These are phyloP conservation scores for Fusarium temperatum DNA, from an alignment of 2,329 filamentous ascomycete species.

Conservation along the genomic window DNA sequence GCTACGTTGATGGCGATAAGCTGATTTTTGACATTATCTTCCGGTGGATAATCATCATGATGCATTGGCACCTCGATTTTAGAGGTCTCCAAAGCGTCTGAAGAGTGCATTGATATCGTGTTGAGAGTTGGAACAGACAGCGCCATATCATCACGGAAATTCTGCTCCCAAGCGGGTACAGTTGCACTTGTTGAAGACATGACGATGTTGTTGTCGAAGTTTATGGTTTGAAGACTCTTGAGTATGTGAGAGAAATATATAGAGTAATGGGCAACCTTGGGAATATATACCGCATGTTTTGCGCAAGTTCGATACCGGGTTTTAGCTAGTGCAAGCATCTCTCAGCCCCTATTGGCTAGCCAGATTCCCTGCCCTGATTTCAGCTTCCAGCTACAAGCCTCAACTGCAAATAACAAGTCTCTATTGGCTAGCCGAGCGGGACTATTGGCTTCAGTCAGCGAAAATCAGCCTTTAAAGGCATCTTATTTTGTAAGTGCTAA, in stretches of 20 bases:
- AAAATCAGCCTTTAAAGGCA: accelerated
- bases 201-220: accelerated
- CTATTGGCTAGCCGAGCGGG: background rate
- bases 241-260: too few relatives aligned
- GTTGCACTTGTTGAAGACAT: background rate
- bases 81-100: accelerated
- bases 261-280: background rate
- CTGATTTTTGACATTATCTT: accelerated
- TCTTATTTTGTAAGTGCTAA: background rate
- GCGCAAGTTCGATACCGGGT: accelerated
- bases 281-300: background rate
- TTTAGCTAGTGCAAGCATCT: background rate
- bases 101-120: background rate
- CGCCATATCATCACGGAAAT: background rate
- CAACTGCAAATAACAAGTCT: too few relatives aligned
- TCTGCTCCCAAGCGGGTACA: background rate
- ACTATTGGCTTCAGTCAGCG: accelerated
- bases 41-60: accelerated
- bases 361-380: accelerated
- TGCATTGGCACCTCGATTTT: accelerated
- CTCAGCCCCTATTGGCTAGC: background rate
- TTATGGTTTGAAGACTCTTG: accelerated
- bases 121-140: background rate
- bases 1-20: accelerated
- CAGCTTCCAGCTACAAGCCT: background rate